phyloP scores from a whole-genome alignment of 2,329 filamentous ascomycete species.

The Biscogniauxia marginata region DNA sequence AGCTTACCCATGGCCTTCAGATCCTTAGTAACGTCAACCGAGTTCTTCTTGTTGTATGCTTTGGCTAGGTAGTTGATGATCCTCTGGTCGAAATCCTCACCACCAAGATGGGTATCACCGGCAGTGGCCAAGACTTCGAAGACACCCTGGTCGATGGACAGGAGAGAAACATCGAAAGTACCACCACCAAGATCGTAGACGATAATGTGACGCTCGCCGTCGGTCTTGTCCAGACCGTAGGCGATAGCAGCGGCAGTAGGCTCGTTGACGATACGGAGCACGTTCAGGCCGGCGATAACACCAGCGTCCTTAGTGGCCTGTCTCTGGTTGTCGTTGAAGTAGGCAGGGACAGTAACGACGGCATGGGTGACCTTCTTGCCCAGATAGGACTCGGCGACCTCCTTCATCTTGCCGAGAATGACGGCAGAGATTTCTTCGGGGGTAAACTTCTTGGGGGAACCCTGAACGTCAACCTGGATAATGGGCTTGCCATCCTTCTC shows the following conservation, averaged over 20 bases:
- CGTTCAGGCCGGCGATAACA: slow-evolving; percentile 86
- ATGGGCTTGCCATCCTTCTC: slow-evolving; percentile 88
- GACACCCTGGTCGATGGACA: slow-evolving; percentile 87
- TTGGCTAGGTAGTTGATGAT: slow-evolving; percentile 96
- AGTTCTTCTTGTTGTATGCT: slow-evolving; percentile 98
- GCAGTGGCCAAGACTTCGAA: slow-evolving; percentile 94
- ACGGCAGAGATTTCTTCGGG: slow-evolving; percentile 80
- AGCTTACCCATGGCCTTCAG: slow-evolving; percentile 98
- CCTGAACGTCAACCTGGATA: slow-evolving; percentile 70
- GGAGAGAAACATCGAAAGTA: slow-evolving; percentile 91
- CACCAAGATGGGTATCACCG: slow-evolving; percentile 96
- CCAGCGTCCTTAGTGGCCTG: slow-evolving; percentile 96
- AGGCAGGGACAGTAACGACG: slow-evolving; percentile 91
- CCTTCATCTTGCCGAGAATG: slow-evolving; percentile 83
- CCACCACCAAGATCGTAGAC: slow-evolving; percentile 93
- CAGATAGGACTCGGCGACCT: slow-evolving; percentile 74
- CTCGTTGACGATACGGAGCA: slow-evolving; percentile 95
- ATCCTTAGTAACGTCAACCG: slow-evolving; percentile 89
- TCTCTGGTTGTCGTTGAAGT: slow-evolving; percentile 98
- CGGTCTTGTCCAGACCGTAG: slow-evolving; percentile 87
- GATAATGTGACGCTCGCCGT: slow-evolving; percentile 82
- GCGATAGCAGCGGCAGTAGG: slow-evolving; percentile 93
- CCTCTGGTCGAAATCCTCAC: slow-evolving; percentile 98
- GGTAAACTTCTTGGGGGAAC: slow-evolving; percentile 69
- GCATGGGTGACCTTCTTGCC: slow-evolving; percentile 83